Evolutionary conservation across 2,329 filamentous ascomycete genomes (phyloP).

Genomic region (Claviceps pusilla): DNA sequence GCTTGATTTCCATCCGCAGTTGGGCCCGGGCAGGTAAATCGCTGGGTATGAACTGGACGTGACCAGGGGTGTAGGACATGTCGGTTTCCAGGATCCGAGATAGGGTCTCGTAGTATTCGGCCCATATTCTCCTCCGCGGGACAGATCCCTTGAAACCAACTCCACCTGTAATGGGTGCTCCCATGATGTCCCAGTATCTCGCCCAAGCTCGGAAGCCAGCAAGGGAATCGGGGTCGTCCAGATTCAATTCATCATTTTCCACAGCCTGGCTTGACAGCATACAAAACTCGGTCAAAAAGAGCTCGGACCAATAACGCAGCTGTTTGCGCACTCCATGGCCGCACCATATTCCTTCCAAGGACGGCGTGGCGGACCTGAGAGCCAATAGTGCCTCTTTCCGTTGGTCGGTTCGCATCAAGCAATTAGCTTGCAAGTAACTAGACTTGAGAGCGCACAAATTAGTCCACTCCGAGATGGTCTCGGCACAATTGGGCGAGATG

Average conservation of each 20-base stretch:
- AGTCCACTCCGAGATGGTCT: conserved; percentile 56
- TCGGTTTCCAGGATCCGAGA: conserved; percentile 59
- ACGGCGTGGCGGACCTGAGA: conserved; percentile 51
- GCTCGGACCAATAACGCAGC: conserved; percentile 63
- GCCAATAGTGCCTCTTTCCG: conserved; percentile 46
- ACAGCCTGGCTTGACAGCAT: conserved; percentile 49
- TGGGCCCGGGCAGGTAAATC: conserved; percentile 44
- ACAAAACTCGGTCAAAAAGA: conserved; percentile 60
- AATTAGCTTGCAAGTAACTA: conserved; percentile 60
- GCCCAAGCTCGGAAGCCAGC: conserved; percentile 53
- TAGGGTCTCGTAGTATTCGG: conserved; percentile 66
- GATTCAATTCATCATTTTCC: conserved; percentile 33
- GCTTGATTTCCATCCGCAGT: conserved; percentile 62
- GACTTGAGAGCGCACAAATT: conserved; percentile 68
- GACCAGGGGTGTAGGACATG: conserved; percentile 41
- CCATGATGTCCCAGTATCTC: conserved; percentile 47
- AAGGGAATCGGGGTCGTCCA: conserved; percentile 38
- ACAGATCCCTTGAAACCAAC: conserved; percentile 44
- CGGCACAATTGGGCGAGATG: conserved; percentile 34
- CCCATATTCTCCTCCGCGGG: conserved; percentile 59
- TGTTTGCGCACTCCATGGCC: conserved; percentile 44
- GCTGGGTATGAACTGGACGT: conserved; percentile 24
- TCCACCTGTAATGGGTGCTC: conserved; percentile 34
- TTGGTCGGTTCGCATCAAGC: conserved; percentile 34
- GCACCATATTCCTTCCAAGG: conserved; percentile 39